These are phyloP conservation scores for Sicyos edulis DNA, from an alignment of 306 rosid species.

Conservation along the genomic window DNA sequence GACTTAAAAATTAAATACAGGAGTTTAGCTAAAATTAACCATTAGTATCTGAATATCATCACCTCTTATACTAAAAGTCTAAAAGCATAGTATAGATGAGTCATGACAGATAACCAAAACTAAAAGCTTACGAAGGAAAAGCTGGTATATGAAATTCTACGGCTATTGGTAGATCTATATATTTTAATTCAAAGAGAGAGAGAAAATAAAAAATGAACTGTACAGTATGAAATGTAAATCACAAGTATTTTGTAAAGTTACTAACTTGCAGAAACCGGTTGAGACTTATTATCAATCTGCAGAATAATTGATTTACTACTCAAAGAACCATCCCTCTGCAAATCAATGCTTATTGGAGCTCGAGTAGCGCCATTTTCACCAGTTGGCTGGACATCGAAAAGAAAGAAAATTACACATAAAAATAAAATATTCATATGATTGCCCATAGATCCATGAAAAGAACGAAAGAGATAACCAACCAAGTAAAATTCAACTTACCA, in stretches of 20 bases:
- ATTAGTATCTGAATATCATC: background rate
- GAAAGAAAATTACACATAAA: conserved; percentile 12
- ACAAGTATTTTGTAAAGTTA: conserved; percentile 10
- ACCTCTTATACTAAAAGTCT: conserved; percentile 1
- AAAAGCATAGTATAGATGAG: background rate
- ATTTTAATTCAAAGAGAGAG: background rate
- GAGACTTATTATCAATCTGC: conserved; percentile 91
- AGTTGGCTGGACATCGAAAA: conserved; percentile 63
- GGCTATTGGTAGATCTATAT: background rate
- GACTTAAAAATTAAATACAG: background rate
- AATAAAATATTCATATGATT: background rate
- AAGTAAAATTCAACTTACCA: conserved; percentile 50
- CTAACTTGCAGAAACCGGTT: conserved; percentile 96
- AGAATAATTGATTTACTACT: conserved; percentile 86
- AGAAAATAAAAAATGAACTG: background rate
- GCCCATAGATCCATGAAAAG: background rate
- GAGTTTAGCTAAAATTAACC: background rate
- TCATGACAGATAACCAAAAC: conserved; percentile 4
- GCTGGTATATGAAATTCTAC: background rate
- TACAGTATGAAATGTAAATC: background rate
- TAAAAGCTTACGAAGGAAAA: conserved; percentile 11
- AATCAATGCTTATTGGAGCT: conserved; percentile 85
- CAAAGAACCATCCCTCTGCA: conserved; percentile 77
- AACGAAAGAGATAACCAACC: background rate
- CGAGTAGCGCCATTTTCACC: conserved; percentile 99